phyloP scores from a whole-genome alignment of 2,329 filamentous ascomycete species.

The Tolypocladium cylindrosporum region DNA sequence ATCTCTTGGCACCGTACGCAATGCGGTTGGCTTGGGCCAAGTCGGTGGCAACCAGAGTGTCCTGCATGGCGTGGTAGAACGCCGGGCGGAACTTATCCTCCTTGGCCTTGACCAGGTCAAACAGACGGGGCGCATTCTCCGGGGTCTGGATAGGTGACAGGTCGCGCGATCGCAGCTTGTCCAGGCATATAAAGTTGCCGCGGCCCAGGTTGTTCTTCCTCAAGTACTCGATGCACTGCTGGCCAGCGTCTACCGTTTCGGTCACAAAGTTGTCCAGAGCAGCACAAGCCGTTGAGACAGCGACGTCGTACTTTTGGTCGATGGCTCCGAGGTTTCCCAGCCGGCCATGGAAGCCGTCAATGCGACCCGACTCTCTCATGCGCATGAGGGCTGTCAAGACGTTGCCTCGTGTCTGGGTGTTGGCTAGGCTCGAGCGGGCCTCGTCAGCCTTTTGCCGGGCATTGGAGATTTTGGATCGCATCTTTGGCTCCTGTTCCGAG shows the following conservation, averaged over 20 bases:
- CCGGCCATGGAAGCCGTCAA: slow-evolving; percentile 92
- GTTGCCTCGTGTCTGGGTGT: slow-evolving; percentile 85
- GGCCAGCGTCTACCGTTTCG: slow-evolving; percentile 88
- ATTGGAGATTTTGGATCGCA: slow-evolving; percentile 77
- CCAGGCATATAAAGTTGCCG: slow-evolving; percentile 92
- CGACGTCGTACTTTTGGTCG: slow-evolving; percentile 87
- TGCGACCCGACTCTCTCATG: slow-evolving; percentile 89
- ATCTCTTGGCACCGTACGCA: slow-evolving; percentile 84
- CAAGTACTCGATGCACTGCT: slow-evolving; percentile 96
- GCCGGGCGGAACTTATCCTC: slow-evolving; percentile 79
- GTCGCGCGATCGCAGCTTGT: slow-evolving; percentile 73
- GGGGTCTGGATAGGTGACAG: slow-evolving; percentile 76
- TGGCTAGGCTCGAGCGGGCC: slow-evolving; percentile 79
- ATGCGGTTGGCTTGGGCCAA: slow-evolving; percentile 95
- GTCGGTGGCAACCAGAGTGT: slow-evolving; percentile 87
- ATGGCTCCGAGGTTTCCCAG: slow-evolving; percentile 92
- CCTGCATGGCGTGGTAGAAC: slow-evolving; percentile 91
- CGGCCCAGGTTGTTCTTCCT: slow-evolving; percentile 95
- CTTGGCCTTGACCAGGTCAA: slow-evolving; percentile 85
- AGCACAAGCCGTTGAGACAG: slow-evolving; percentile 94
- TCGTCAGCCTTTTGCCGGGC: slow-evolving; percentile 94
- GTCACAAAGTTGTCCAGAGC: slow-evolving; percentile 93
- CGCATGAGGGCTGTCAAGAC: slow-evolving; percentile 88
- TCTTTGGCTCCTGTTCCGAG: slow-evolving; percentile 65
- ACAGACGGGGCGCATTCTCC: slow-evolving; percentile 83